These are phyloP conservation scores for Mikania micrantha DNA, from an alignment of 129 eudicot genomes.

Conservation along the genomic window DNA sequence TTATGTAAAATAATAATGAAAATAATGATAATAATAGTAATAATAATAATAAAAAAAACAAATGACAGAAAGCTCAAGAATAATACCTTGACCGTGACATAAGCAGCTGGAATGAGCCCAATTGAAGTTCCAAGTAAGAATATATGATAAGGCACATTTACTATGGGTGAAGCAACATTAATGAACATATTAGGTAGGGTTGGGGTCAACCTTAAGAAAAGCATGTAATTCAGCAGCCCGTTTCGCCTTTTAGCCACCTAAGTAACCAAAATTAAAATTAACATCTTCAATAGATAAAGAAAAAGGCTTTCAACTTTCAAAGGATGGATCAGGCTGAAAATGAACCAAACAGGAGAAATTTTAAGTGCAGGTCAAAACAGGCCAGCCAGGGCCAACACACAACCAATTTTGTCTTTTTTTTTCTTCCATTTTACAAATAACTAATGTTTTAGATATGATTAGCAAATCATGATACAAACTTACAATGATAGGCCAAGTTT, in stretches of 20 bases:
- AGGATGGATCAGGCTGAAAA: background rate
- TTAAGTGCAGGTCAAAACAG: background rate
- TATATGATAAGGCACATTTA: constrained; percentile 81
- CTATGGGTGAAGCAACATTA: constrained; percentile 88
- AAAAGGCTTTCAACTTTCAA: background rate
- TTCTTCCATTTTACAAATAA: too few species aligned
- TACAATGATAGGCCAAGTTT: background rate
- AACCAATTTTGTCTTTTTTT: background rate
- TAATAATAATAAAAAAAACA: too few species aligned
- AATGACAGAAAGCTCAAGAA: background rate
- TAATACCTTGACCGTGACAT: constrained; percentile 63
- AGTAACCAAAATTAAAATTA: constrained; percentile 6
- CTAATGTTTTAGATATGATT: too few species aligned
- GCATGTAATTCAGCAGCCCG: constrained; percentile 86
- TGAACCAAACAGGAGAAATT: background rate
- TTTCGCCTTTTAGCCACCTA: constrained; percentile 74
- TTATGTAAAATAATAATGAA: background rate
- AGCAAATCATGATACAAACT: background rate
- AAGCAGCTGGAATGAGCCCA: constrained; percentile 84
- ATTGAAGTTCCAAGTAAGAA: constrained; percentile 77
- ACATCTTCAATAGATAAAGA: background rate
- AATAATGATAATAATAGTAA: too few species aligned
- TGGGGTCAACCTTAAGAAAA: constrained; percentile 78
- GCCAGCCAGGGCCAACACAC: background rate
- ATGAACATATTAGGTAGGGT: constrained; percentile 86